A percentile compares a stretch with the other conserved stretches of the same genome.
phyloP scores from a whole-genome alignment of 768 basidiomycete species.

The Leccinum broughii region DNA sequence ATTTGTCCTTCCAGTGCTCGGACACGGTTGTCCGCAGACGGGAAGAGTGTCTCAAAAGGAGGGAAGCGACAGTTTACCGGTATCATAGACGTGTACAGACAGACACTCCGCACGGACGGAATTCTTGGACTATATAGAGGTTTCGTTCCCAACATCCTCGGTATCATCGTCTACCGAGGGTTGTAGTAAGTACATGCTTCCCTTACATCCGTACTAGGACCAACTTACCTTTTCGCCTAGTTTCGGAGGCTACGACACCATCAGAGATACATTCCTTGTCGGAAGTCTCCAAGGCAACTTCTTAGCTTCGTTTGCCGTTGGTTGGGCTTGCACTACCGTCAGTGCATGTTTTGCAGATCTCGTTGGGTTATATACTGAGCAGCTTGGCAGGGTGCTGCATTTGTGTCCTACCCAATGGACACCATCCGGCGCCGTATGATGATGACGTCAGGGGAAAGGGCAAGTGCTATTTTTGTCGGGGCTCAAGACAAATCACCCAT shows the following conservation, averaged over 20 bases:
- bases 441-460: slow-evolving; percentile 45
- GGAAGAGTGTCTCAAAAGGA: slow-evolving; percentile 37
- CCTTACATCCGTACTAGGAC: background rate
- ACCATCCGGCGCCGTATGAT: slow-evolving; percentile 49
- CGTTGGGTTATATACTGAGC: background rate
- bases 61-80: slow-evolving; percentile 44
- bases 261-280: slow-evolving; percentile 40
- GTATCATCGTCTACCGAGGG: slow-evolving; percentile 45
- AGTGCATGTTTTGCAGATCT: background rate
- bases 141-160: slow-evolving; percentile 42
- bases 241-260: slow-evolving; percentile 46
- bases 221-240: slow-evolving; percentile 18
- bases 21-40: slow-evolving; percentile 43
- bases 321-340: slow-evolving; percentile 44
- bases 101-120: slow-evolving; percentile 43
- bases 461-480: background rate
- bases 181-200: slow-evolving; percentile 36
- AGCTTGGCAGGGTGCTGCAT: slow-evolving; percentile 33
- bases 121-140: slow-evolving; percentile 43
- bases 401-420: slow-evolving; percentile 45
- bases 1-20: slow-evolving; percentile 33
- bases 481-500: background rate
- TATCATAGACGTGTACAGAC: slow-evolving; percentile 43
- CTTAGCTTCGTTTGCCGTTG: slow-evolving; percentile 41
- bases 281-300: slow-evolving; percentile 42